phyloP scores from a whole-genome alignment of 192 early-diverging fungal genomes.

The Gorgonomyces haynaldii region DNA sequence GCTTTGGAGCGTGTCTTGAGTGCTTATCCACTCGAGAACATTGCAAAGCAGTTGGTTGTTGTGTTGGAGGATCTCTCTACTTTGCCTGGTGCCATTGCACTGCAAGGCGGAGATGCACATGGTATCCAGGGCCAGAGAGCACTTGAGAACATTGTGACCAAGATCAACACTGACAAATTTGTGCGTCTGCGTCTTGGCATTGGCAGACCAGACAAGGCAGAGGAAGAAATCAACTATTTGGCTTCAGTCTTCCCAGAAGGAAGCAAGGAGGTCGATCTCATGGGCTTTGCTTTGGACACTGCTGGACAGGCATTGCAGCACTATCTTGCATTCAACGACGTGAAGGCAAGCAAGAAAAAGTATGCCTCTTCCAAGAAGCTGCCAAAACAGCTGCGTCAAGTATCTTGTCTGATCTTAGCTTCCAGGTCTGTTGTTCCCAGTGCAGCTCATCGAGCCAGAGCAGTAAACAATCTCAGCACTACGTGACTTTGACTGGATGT shows the following conservation, averaged over 20 bases:
- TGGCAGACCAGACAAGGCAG: constrained; percentile 30
- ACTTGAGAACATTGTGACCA: constrained; percentile 32
- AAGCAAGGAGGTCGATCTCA: constrained; percentile 47
- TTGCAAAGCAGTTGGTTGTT: constrained; percentile 39
- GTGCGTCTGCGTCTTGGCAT: constrained; percentile 45
- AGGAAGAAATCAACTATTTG: constrained; percentile 17
- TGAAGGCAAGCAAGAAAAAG: constrained; percentile 46
- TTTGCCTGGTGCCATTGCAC: constrained; percentile 38
- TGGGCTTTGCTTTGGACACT: constrained; percentile 37
- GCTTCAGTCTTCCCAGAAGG: constrained; percentile 24
- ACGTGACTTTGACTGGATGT: background rate
- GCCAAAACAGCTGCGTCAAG: constrained; percentile 31
- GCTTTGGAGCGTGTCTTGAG: constrained; percentile 39
- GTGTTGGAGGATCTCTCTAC: constrained; percentile 50
- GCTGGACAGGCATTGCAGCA: constrained; percentile 42
- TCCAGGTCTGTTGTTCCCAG: constrained; percentile 8
- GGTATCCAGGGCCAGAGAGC: constrained; percentile 42
- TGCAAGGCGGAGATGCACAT: constrained; percentile 30
- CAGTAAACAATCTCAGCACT: background rate
- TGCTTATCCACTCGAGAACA: constrained; percentile 30
- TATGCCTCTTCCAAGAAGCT: constrained; percentile 39
- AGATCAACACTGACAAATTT: constrained; percentile 36
- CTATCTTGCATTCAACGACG: constrained; percentile 37
- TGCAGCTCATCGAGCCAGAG: background rate
- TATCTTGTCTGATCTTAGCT: constrained; percentile 6